These are phyloP conservation scores for Podochytrium sp. DNA, from an alignment of 192 early-diverging fungal genomes.

Conservation along the genomic window DNA sequence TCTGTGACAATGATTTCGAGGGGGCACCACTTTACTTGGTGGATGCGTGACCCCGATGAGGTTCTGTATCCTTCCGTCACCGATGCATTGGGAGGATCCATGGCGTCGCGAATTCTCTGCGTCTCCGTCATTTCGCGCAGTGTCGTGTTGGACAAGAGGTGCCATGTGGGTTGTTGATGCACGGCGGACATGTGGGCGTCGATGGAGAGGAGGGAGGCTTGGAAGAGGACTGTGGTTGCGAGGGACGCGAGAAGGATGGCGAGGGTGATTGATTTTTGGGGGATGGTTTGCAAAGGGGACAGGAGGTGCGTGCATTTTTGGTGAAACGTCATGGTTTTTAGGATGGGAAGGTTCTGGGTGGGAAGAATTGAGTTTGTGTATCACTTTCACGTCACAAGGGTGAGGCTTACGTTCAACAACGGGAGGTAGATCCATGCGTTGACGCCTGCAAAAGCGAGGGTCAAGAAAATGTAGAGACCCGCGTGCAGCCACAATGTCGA, in stretches of 20 bases:
- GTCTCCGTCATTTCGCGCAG: too few relatives aligned
- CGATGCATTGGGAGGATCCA: too few relatives aligned
- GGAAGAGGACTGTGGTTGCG: neutral
- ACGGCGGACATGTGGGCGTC: neutral
- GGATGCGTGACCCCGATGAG: too few relatives aligned
- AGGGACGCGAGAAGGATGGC: neutral
- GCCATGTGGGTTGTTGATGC: neutral
- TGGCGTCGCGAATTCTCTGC: too few relatives aligned
- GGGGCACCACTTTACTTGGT: too few relatives aligned
- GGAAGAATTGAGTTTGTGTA: neutral
- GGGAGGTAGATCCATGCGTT: slow-evolving; percentile 15
- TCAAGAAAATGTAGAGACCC: slow-evolving; percentile 1
- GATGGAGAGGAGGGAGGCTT: neutral
- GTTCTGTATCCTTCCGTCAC: too few relatives aligned
- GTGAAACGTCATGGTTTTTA: neutral
- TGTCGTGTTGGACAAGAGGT: neutral
- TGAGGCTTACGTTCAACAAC: neutral
- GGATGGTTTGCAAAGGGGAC: neutral
- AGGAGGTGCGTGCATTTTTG: neutral
- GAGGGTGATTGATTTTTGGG: neutral
- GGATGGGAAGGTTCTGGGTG: neutral
- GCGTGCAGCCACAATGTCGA: neutral
- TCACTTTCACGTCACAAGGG: neutral
- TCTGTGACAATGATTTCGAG: neutral
- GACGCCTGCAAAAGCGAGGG: neutral